Percentiles rank a stretch among this genome's conserved stretches.
phyloP scores from a whole-genome alignment of 176 grass and related monocot species.

The Pharus latifolius region DNA sequence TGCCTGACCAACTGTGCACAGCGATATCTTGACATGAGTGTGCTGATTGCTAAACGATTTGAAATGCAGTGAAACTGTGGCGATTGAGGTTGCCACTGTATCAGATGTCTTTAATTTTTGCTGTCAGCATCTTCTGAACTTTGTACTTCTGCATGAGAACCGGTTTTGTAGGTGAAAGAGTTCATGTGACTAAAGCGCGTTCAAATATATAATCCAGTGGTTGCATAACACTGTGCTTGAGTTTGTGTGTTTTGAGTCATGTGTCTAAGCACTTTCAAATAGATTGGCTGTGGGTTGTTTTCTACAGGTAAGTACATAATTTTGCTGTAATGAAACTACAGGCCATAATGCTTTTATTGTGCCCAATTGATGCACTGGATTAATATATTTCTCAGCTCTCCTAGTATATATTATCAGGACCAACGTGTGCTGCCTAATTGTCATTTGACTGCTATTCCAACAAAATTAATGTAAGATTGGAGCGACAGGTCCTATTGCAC shows the following conservation, averaged over 20 bases:
- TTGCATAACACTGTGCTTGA: neutral
- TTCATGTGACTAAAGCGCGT: neutral
- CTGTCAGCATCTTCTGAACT: neutral
- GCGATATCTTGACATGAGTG: slow-evolving; percentile 62
- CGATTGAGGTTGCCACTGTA: neutral
- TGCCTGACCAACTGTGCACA: slow-evolving; percentile 72
- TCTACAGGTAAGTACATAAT: too few species aligned
- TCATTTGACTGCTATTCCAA: too few species aligned
- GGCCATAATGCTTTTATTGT: too few species aligned
- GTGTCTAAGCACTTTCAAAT: too few species aligned
- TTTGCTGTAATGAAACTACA: too few species aligned
- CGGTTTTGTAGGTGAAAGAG: neutral
- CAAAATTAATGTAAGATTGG: too few species aligned
- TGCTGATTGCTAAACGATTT: slow-evolving; percentile 62
- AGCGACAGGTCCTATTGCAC: too few species aligned
- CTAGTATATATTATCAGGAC: too few species aligned
- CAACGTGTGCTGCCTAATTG: too few species aligned
- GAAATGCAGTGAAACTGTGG: slow-evolving; percentile 31
- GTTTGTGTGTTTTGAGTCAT: neutral
- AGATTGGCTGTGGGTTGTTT: too few species aligned
- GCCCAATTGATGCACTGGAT: too few species aligned
- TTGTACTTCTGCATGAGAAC: neutral
- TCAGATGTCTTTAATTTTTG: neutral
- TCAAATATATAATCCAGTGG: neutral
- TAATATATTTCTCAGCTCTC: too few species aligned